These are phyloP conservation scores for Malassezia restricta DNA, from an alignment of 1,284 basidiomycete genomes.

Conservation along the genomic window DNA sequence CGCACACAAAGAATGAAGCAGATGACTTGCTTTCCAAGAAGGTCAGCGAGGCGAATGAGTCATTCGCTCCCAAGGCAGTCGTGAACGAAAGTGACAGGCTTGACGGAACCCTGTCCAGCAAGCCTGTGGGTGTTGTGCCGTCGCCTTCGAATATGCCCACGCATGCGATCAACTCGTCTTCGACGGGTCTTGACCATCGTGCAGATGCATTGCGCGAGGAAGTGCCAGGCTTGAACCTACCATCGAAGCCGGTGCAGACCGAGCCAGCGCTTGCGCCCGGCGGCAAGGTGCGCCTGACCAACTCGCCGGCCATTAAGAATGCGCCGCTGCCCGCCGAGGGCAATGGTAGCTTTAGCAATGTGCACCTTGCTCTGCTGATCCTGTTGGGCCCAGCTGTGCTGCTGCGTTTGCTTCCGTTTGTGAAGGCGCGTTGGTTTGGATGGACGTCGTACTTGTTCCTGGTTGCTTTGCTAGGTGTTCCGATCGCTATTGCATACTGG, in stretches of 20 bases:
- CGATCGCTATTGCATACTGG: conserved; percentile 80
- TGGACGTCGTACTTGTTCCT: conserved; percentile 49
- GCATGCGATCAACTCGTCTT: background rate
- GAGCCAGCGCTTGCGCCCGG: conserved; percentile 29
- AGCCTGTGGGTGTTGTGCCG: no score
- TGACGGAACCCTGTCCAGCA: no score
- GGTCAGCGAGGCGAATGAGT: conserved; percentile 5
- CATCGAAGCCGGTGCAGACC: background rate
- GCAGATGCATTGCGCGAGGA: background rate
- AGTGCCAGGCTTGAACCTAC: background rate
- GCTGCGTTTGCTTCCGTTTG: conserved; percentile 39
- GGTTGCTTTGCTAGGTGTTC: conserved; percentile 61
- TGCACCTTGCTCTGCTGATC: conserved; percentile 60
- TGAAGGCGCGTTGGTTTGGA: conserved; percentile 40
- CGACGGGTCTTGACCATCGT: background rate
- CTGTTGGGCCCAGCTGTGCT: conserved; percentile 38
- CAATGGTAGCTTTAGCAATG: conserved; percentile 47
- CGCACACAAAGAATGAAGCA: background rate
- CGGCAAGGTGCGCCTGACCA: conserved; percentile 42
- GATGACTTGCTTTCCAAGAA: background rate
- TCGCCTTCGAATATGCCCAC: no score
- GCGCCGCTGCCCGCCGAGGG: conserved; percentile 43
- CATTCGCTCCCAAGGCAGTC: background rate
- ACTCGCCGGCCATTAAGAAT: conserved; percentile 40
- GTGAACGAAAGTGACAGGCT: no score